Conservation (phyloP, 2,329 filamentous ascomycete genomes). For the Cladosporium sp. region DNA sequence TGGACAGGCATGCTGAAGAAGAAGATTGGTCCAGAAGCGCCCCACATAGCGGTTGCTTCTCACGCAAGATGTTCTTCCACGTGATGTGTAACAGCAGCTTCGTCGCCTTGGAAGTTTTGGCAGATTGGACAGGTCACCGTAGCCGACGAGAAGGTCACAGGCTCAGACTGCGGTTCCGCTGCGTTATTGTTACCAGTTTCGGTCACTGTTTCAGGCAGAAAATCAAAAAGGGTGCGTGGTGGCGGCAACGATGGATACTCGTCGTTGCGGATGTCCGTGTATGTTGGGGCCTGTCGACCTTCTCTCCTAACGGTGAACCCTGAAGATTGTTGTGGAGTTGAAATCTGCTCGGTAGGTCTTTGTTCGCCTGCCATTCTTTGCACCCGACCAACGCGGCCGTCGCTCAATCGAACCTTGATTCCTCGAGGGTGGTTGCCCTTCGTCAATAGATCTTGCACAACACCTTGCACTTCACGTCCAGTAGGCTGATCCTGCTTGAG, state of each 20-base stretch:
- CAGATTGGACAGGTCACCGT: conserved; percentile 60
- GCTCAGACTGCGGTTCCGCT: conserved; percentile 11
- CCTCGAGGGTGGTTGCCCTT: conserved; percentile 70
- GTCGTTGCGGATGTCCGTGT: conserved; percentile 14
- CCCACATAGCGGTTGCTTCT: not conserved
- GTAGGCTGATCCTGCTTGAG: conserved; percentile 74
- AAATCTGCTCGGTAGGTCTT: not conserved
- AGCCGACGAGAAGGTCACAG: conserved; percentile 23
- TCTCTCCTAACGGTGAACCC: conserved; percentile 4
- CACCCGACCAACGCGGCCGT: conserved; percentile 70
- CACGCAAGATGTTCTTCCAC: conserved; percentile 55
- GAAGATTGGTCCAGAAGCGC: not conserved
- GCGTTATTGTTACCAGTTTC: conserved; percentile 24
- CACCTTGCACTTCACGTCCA: conserved; percentile 64
- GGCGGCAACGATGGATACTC: conserved; percentile 20
- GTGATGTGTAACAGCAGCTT: conserved; percentile 63
- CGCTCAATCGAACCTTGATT: conserved; percentile 70
- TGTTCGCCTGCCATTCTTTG: conserved; percentile 51
- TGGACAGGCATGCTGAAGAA: not conserved
- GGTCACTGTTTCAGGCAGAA: conserved; percentile 20
- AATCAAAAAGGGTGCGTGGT: conserved; percentile 26
- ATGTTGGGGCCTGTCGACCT: conserved; percentile 5
- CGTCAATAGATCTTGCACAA: conserved; percentile 65
- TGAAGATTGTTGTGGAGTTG: not conserved
- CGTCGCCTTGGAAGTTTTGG: conserved; percentile 62